These are phyloP conservation scores for Paspalum vaginatum DNA, from an alignment of 176 grass and related monocot genomes.

Conservation along the genomic window DNA sequence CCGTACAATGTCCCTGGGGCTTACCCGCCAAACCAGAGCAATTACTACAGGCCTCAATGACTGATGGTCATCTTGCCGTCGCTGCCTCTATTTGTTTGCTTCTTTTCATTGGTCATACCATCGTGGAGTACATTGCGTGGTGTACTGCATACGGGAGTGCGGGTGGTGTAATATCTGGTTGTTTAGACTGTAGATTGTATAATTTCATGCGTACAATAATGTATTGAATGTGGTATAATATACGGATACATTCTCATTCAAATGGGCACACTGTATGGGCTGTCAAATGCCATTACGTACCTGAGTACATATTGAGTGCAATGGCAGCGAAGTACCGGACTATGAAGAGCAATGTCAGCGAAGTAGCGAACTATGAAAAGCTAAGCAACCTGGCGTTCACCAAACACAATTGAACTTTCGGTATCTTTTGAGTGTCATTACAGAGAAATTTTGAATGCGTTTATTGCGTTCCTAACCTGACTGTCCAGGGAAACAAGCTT, in stretches of 20 bases:
- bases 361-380: no score
- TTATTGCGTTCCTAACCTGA: no score
- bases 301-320: neutral
- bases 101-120: constrained; percentile 18
- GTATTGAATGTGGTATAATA: constrained; percentile 18
- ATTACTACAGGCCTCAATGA: constrained; percentile 86
- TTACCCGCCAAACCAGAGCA: constrained; percentile 65
- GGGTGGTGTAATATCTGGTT: constrained; percentile 40
- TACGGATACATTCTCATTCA: neutral
- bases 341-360: neutral
- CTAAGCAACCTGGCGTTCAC: no score
- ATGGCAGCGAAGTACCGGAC: neutral
- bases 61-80: neutral
- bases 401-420: no score
- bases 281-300: neutral
- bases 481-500: no score
- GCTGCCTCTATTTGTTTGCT: constrained; percentile 24
- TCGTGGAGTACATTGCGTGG: constrained; percentile 36
- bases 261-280: neutral
- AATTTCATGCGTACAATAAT: constrained; percentile 57
- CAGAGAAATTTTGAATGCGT: no score
- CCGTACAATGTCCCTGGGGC: constrained; percentile 63
- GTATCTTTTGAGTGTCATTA: no score
- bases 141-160: constrained; percentile 24
- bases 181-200: constrained; percentile 39